phyloP scores from a whole-genome alignment of 768 basidiomycete species.

The Sutorius australiensis region DNA sequence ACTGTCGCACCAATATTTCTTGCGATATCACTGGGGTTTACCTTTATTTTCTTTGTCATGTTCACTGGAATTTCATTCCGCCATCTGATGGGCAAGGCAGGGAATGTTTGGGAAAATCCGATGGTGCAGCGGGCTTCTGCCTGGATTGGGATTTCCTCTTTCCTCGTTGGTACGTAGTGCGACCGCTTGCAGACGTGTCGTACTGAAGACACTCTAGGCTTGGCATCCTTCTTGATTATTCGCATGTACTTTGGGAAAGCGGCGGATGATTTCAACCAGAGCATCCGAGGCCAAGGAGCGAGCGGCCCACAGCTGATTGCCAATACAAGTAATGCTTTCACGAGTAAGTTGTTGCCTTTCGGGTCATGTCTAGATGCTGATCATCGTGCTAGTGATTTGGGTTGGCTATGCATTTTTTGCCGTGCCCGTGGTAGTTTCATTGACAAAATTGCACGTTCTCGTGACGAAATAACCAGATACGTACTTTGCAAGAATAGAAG shows the following conservation, averaged over 20 bases:
- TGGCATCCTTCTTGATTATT: constrained; percentile 65
- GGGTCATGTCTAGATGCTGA: not conserved
- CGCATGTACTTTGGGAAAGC: constrained; percentile 83
- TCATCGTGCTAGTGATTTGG: constrained; percentile 58
- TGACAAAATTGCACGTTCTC: constrained; percentile 65
- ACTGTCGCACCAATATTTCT: constrained; percentile 61
- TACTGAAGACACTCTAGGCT: constrained; percentile 37
- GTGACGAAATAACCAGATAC: constrained; percentile 35
- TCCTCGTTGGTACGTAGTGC: constrained; percentile 56
- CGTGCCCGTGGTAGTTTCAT: constrained; percentile 63
- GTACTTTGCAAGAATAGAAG: not conserved
- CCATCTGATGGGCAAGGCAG: constrained; percentile 54
- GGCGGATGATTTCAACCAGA: constrained; percentile 70
- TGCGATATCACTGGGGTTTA: constrained; percentile 54
- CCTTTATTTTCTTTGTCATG: constrained; percentile 58
- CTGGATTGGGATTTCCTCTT: constrained; percentile 77
- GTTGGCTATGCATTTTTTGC: constrained; percentile 73
- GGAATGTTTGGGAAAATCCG: constrained; percentile 51
- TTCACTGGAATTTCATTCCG: constrained; percentile 67
- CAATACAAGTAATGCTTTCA: constrained; percentile 65
- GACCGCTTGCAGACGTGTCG: not conserved
- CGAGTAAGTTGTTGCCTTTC: constrained; percentile 46
- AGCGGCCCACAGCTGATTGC: constrained; percentile 61
- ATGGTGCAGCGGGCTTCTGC: constrained; percentile 55
- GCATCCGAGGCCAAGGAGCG: constrained; percentile 48